phyloP scores from a whole-genome alignment of 2,329 filamentous ascomycete genomes.

The Didymellaceae sp. region DNA sequence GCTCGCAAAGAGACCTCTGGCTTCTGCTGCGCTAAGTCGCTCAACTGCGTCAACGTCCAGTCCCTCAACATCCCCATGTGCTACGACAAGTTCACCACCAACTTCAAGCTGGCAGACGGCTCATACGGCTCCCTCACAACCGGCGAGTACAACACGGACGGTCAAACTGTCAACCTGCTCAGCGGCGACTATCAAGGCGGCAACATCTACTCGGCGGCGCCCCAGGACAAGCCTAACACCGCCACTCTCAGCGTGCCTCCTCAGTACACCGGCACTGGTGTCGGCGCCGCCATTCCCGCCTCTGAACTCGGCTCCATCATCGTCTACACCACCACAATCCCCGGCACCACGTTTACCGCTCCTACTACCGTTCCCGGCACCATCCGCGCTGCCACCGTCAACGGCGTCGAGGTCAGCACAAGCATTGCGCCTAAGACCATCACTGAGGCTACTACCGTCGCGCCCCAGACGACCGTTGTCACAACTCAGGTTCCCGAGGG shows the following conservation, averaged over 20 bases:
- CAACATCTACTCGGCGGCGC: constrained; percentile 53
- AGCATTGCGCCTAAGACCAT: constrained; percentile 32
- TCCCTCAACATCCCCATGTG: constrained; percentile 55
- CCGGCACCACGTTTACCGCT: constrained; percentile 34
- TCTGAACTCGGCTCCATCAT: constrained; percentile 51
- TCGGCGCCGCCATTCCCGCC: constrained; percentile 55
- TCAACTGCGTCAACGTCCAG: constrained; percentile 52
- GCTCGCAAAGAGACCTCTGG: constrained; percentile 26
- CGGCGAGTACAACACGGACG: constrained; percentile 52
- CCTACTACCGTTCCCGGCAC: constrained; percentile 31
- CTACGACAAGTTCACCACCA: constrained; percentile 61
- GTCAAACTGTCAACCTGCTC: constrained; percentile 52
- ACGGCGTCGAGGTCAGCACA: constrained; percentile 24
- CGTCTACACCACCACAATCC: constrained; percentile 44
- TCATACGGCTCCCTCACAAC: constrained; percentile 55
- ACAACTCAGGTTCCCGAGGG: constrained; percentile 21
- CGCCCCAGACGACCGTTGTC: constrained; percentile 27
- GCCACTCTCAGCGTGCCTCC: constrained; percentile 53
- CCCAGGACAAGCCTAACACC: constrained; percentile 52
- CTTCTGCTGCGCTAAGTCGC: constrained; percentile 47
- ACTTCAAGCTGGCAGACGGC: constrained; percentile 56
- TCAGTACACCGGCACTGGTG: constrained; percentile 55
- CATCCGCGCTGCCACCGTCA: constrained; percentile 26
- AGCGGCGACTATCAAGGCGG: constrained; percentile 54
- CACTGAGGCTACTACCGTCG: constrained; percentile 31